Conservation (phyloP, 257 asterid genomes). For the Solanum bulbocastanum region DNA sequence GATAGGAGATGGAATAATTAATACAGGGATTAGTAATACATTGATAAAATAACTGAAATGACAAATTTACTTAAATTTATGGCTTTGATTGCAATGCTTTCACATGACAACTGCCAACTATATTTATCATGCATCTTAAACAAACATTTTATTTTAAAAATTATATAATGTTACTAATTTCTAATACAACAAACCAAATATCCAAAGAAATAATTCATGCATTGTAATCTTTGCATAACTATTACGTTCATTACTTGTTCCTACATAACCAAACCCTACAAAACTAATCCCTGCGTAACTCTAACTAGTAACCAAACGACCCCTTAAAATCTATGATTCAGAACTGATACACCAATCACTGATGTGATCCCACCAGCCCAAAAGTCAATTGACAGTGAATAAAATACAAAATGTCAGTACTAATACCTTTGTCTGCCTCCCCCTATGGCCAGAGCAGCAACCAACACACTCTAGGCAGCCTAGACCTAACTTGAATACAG, state of each 20-base stretch:
- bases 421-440: not conserved
- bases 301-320: not conserved
- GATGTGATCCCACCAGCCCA: not conserved
- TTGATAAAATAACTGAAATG: not conserved
- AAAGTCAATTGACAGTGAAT: not conserved
- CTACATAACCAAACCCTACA: not conserved
- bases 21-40: not conserved
- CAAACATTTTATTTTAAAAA: not conserved
- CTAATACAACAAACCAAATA: not conserved
- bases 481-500: not conserved
- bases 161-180: not conserved
- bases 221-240: not conserved
- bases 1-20: not conserved
- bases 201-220: not conserved
- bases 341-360: not conserved
- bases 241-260: not conserved
- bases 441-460: not conserved
- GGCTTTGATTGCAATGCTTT: not conserved
- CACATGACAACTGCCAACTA: not conserved
- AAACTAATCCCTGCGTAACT: not conserved
- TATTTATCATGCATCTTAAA: not conserved
- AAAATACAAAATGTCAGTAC: not conserved
- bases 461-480: not conserved
- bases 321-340: not conserved
- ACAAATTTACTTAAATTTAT: not conserved